Conservation (phyloP, 805 yeast genomes). For the Cyberlindnera lachancei region DNA sequence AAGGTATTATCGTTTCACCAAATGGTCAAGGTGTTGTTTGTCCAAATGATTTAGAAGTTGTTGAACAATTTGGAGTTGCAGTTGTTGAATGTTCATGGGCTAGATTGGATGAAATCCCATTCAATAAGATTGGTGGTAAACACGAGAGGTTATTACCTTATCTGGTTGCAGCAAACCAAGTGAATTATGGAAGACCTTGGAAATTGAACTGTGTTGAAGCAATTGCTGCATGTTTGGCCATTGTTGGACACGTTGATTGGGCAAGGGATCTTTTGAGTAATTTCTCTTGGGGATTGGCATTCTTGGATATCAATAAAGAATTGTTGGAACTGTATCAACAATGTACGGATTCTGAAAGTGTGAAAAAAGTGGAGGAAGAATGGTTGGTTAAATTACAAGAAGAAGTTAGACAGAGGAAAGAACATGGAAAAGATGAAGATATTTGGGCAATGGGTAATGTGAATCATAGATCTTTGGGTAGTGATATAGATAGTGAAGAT, state of each 20-base stretch:
- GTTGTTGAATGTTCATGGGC: slow-evolving; percentile 99
- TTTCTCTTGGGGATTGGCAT: slow-evolving; percentile 92
- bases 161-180: slow-evolving; percentile 93
- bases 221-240: slow-evolving; percentile 92
- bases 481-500: slow-evolving; percentile 20
- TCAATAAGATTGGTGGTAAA: slow-evolving; percentile 83
- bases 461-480: slow-evolving; percentile 37
- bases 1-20: slow-evolving; percentile 87
- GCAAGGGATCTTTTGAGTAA: slow-evolving; percentile 68
- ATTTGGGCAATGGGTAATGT: slow-evolving; percentile 76
- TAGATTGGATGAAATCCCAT: slow-evolving; percentile 93
- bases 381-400: slow-evolving; percentile 66
- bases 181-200: slow-evolving; percentile 96
- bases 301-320: slow-evolving; percentile 75
- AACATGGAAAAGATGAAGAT: slow-evolving; percentile 45
- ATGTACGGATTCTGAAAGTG: slow-evolving; percentile 76
- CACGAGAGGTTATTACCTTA: slow-evolving; percentile 85
- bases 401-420: slow-evolving; percentile 58
- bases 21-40: slow-evolving; percentile 87
- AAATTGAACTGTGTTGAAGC: slow-evolving; percentile 94
- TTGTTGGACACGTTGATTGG: slow-evolving; percentile 87
- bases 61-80: slow-evolving; percentile 82
- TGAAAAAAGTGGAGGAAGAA: slow-evolving; percentile 60
- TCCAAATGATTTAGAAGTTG: slow-evolving; percentile 75
- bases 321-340: slow-evolving; percentile 63